Evolutionary conservation across 768 basidiomycete species (phyloP), one percentile per base, ranked within the genome.

Genomic region (Lentinula detonsa): DNA sequence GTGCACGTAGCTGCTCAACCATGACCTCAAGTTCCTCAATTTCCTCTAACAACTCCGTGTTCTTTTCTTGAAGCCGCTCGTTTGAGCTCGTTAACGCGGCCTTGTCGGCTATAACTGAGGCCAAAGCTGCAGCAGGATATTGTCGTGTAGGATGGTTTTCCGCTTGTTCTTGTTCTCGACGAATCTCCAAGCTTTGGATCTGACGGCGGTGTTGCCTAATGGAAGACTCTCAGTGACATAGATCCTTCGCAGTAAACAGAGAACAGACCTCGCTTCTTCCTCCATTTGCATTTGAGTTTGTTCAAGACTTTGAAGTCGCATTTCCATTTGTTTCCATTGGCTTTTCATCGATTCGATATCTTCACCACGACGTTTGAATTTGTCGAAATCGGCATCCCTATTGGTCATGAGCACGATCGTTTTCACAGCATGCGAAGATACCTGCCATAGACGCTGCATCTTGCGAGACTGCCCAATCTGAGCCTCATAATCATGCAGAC

Each of bases 401-500:
- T 11, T 49, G 39, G 52, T 57, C n/a, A 62, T 55, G 33, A n/a
- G 37, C 9, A 55, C 15, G 15, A 15, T 10, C 13, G 55, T 31
- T 8, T 28, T 48, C 9, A 10, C 16, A 31, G 16, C 2, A 40
- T 9, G 7, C 16, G 16, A 45, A 13, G 3, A 61, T 10, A 72
- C 83, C 34, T 70, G 91, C 94, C 93, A 96, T 65, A 93, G 73
- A 55, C 82, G 80, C 68, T 93, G 90, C 67, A 89, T 82, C 60
- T 85, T 84, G 46, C 87, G 76, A 62, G 92, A 82, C 67, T 94
- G 90, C 57, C 91, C 87, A 49, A 96, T 92, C 65, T 91, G 88
- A n/a, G 75, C 77, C 69, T 97, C 94, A 65, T 95, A 96, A 70
- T 96, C 93, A 54, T 79, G 76, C 46, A 96, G 76, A 16, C 90